Conservation (phyloP, 176 grass and related monocot species). For the Ensete glaucum region DNA sequence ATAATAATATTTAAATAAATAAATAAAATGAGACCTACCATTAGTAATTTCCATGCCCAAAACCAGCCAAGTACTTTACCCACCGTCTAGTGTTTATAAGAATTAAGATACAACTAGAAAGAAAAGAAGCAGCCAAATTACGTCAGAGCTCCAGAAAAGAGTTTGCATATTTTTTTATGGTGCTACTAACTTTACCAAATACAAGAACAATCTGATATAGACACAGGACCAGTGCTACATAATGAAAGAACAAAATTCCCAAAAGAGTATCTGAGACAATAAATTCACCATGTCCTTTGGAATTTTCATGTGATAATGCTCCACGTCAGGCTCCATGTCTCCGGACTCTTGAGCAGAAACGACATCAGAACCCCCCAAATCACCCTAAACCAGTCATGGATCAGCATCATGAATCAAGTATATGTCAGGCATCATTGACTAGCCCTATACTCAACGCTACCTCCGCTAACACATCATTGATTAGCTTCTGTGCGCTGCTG, state of each 20-base stretch:
- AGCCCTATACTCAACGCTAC: slow-evolving; percentile 16
- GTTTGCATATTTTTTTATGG: slow-evolving; percentile 93
- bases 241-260: too few relatives aligned
- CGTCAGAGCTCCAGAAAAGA: slow-evolving; percentile 63
- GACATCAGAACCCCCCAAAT: slow-evolving; percentile 52
- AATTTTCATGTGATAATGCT: slow-evolving; percentile 82
- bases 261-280: background rate
- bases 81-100: too few relatives aligned
- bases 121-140: slow-evolving; percentile 31
- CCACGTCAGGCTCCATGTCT: slow-evolving; percentile 49
- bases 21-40: too few relatives aligned
- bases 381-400: slow-evolving; percentile 35
- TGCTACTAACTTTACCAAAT: slow-evolving; percentile 87
- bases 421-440: too few relatives aligned
- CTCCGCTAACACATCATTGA: slow-evolving; percentile 76
- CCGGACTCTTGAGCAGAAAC: slow-evolving; percentile 21
- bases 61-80: too few relatives aligned
- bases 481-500: slow-evolving; percentile 71
- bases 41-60: too few relatives aligned
- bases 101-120: too few relatives aligned
- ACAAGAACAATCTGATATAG: slow-evolving; percentile 66
- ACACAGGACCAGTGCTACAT: background rate
- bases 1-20: too few relatives aligned
- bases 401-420: too few relatives aligned
- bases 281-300: slow-evolving; percentile 70